Conservation (phyloP, 2,329 filamentous ascomycete genomes). For the Microascus cirrosus region DNA sequence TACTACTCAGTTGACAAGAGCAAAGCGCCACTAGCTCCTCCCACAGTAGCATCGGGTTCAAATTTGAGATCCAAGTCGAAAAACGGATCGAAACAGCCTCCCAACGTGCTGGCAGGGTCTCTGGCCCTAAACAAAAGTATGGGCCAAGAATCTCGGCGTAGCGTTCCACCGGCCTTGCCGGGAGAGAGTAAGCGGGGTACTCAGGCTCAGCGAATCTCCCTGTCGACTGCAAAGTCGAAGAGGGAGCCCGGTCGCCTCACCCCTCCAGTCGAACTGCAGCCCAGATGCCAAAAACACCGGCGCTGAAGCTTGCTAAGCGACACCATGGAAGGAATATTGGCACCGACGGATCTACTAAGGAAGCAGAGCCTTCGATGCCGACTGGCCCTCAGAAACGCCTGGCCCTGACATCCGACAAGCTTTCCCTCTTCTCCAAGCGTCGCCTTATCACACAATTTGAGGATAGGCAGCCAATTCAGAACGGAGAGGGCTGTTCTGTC, state of each 20-base stretch:
- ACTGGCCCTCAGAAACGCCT: not conserved
- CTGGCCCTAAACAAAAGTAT: too few relatives aligned
- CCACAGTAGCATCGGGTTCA: not conserved
- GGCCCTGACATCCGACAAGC: not conserved
- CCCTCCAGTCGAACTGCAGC: not conserved
- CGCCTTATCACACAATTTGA: not conserved
- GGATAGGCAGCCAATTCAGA: not conserved
- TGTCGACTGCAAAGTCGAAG: not conserved
- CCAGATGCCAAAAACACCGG: not conserved
- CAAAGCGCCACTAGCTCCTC: not conserved
- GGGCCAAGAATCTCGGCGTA: not conserved
- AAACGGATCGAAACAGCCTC: not conserved
- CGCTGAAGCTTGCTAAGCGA: not conserved
- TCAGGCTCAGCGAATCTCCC: not conserved
- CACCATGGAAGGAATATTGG: not conserved
- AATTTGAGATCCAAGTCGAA: not conserved
- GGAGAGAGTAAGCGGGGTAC: not conserved
- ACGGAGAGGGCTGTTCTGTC: not conserved
- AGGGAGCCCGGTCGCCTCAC: not conserved
- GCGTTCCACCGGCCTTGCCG: not conserved
- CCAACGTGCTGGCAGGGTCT: not conserved
- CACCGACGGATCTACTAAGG: not conserved
- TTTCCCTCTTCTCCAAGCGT: not conserved
- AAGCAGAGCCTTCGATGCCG: not conserved
- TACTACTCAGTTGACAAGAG: not conserved